Base-by-base conservation (phyloP, 108 stramenopile genomes). In the Skeletonema grethae region DNA sequence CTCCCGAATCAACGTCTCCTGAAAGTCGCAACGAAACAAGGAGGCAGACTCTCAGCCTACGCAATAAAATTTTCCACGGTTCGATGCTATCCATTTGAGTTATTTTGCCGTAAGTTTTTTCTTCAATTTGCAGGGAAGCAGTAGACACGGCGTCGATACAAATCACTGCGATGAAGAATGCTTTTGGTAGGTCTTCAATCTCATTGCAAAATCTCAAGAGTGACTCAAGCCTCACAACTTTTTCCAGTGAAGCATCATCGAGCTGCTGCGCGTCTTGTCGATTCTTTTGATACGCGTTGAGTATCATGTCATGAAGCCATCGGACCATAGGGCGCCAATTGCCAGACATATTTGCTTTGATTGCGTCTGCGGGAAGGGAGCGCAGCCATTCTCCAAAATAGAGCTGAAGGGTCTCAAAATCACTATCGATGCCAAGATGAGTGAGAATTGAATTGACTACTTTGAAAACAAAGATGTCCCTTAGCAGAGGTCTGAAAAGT, bases 381-480 rank as follows among this genome's bases (percentile, higher is more conserved):
- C 85, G 24, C 45, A 90, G 73, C 93, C 93, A 94, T 63, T 94
- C 93, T 28, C 93, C 93, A 76, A 91, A 90, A 61, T 89, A 91
- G 61, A 80, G 85, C 62, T 86, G 73, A 30, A 86, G 59, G 57
- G 83, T 86, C 41, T 83, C 89, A 38, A 71, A 66, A 36, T 92
- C 87, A 2, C 71, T 57, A 45, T 76, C 76, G 38, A 87, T 80
- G 8, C 92, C 89, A 56, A 94, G 78, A 29, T 76, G 70, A 7
- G 67, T 79, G 70, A 91, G 86, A 16, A 91, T 67, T 15, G 84
- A 75, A 65, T 85, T 77, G 8, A 90, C 88, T 3, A 87, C 84
- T 56, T 87, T 87, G 65, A 76, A 90, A 30, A 86, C 83, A 67
- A 94, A 91, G 10, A 90, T 62, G 63, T 91, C 89, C 39, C 77